Percentiles rank a stretch among this genome's conserved stretches.
phyloP scores from a whole-genome alignment of 305 asterid species.

The Fraxinus paxiana region DNA sequence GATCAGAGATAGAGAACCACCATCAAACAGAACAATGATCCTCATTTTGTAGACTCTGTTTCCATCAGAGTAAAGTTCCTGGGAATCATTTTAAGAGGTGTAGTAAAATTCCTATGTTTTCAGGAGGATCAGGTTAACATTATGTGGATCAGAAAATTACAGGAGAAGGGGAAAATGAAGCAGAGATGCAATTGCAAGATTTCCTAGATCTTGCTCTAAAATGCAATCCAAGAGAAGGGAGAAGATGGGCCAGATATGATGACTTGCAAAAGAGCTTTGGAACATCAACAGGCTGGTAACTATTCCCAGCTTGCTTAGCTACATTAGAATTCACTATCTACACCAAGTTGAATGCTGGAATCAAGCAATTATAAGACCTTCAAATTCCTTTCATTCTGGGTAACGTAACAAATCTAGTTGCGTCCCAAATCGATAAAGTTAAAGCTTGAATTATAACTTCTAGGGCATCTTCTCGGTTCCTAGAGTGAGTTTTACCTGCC shows the following conservation, averaged over 20 bases:
- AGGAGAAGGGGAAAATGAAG: not conserved
- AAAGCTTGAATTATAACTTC: not conserved
- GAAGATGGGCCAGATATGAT: slow-evolving; percentile 18
- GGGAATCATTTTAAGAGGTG: not conserved
- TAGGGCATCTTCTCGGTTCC: not conserved
- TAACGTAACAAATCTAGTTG: not conserved
- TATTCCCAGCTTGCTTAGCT: not conserved
- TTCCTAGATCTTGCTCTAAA: slow-evolving; percentile 11
- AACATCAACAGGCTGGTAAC: not conserved
- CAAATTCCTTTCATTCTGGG: not conserved
- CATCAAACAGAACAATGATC: not conserved
- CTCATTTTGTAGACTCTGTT: not conserved
- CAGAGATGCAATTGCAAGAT: not conserved
- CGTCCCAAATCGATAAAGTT: not conserved
- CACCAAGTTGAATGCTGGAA: not conserved
- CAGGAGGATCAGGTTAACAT: not conserved
- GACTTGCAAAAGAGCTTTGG: slow-evolving; percentile 10
- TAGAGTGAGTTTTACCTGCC: not conserved
- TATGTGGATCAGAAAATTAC: not conserved
- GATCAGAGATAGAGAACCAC: not conserved
- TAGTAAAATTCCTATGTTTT: not conserved
- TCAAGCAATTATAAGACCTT: not conserved
- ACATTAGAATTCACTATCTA: not conserved
- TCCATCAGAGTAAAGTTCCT: not conserved
- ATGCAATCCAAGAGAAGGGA: slow-evolving; percentile 4